Conservation (phyloP, 2,329 filamentous ascomycete genomes). For the Pseudodiploospora longispora region DNA sequence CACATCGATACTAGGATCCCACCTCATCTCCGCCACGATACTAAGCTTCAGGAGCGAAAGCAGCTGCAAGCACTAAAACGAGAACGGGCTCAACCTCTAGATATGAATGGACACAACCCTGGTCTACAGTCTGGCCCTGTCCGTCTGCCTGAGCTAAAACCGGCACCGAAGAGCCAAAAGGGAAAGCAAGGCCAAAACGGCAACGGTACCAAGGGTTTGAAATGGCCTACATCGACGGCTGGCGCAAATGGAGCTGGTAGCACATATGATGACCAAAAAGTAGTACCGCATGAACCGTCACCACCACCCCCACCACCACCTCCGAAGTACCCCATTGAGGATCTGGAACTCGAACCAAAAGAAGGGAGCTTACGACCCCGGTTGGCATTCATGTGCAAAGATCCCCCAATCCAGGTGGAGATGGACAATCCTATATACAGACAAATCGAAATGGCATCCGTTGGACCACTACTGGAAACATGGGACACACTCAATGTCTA, state of each 20-base stretch:
- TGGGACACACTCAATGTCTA: conserved; percentile 99
- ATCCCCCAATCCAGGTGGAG: conserved; percentile 46
- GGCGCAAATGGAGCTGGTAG: conserved; percentile 41
- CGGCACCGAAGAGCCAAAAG: conserved; percentile 63
- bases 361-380: conserved; percentile 61
- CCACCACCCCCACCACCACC: conserved; percentile 55
- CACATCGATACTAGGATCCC: conserved; percentile 85
- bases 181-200: conserved; percentile 36
- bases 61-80: conserved; percentile 61
- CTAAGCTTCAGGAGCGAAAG: conserved; percentile 69
- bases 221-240: conserved; percentile 23
- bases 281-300: conserved; percentile 26
- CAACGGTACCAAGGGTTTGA: conserved; percentile 35
- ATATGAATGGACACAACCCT: conserved; percentile 31
- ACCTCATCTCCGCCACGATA: conserved; percentile 71
- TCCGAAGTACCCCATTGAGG: conserved; percentile 93
- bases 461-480: conserved; percentile 79
- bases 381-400: conserved; percentile 67
- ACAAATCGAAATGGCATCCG: conserved; percentile 70
- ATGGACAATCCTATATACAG: conserved; percentile 19
- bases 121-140: conserved; percentile 36
- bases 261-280: conserved; percentile 29
- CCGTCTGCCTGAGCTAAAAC: conserved; percentile 65
- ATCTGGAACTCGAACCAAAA: conserved; percentile 70
- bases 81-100: conserved; percentile 34